Evolutionary conservation across 1,139 yeast species (phyloP), one percentile per base, ranked within the genome.

Genomic region (Saccharomyces hybrid): DNA sequence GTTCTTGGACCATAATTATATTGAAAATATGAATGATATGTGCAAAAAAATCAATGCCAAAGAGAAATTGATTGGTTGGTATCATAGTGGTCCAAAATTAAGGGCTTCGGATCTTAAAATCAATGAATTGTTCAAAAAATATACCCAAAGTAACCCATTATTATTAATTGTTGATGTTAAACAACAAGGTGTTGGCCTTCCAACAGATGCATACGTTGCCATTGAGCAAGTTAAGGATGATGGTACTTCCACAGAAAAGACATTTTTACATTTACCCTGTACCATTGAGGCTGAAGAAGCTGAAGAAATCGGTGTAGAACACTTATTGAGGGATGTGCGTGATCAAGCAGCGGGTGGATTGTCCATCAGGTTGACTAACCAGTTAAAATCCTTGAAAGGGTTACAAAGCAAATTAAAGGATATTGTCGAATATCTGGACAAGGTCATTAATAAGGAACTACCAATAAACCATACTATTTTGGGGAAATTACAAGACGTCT

Each of bases 301-400:
- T 2, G 99, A 95, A 73, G 99, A 95, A 73, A 95, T 95, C 64
- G 99, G 99, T 59, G 99, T 95, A 8, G 99, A 95, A 70, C 99
- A 95, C 69, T 75, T 95, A 59, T 75, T 95, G 60, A 83, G 98
- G 66, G 99, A 95, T 67, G 89, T 90, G 44, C 83, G 97, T 65
- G 98, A 93, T 69, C 97, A 91, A 64, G 97, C 98, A 7, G 95
- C 96, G 8, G 99, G 99, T 12, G 86, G 88, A 51, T 79, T 95
- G 60, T 86, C 97, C 1, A 81, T 91, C 54, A 82, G 86, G 68
- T 84, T 93, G 54, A 89, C 98, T 16, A 87, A 87, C 68, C 96
- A 91, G 66, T 81, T 93, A 67, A 89, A 87, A 64, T 88, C 97
- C 0, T 77, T 95, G 58, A 82, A 88, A 63, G 97, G 97, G 1